Conservation (phyloP, 208 protist species). For the Angomonas desouzai region DNA sequence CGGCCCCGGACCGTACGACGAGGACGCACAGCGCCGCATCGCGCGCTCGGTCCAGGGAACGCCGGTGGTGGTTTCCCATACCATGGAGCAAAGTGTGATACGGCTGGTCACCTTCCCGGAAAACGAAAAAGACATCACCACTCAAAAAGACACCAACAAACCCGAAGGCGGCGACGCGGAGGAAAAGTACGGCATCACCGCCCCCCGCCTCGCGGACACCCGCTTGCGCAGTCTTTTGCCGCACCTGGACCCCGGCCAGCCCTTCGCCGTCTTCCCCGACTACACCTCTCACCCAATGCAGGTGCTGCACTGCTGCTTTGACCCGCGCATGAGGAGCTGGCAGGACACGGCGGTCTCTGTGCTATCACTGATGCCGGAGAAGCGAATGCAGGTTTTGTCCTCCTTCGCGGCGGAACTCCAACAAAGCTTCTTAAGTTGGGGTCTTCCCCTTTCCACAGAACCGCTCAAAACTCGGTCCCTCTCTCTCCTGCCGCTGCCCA, state of each 20-base stretch:
- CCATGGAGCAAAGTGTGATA: conserved; percentile 69
- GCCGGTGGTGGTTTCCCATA: conserved; percentile 61
- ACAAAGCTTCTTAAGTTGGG: conserved; percentile 54
- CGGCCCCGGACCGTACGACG: conserved; percentile 72
- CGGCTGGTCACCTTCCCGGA: conserved; percentile 57
- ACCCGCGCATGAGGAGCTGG: conserved; percentile 69
- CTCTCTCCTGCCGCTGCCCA: conserved; percentile 58
- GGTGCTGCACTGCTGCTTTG: conserved; percentile 86
- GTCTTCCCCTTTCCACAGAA: conserved; percentile 36
- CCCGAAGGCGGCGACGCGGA: neutral
- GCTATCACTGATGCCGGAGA: conserved; percentile 68
- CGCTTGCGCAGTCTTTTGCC: conserved; percentile 32
- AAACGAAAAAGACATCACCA: neutral
- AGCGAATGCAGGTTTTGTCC: conserved; percentile 47
- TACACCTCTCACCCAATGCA: conserved; percentile 68
- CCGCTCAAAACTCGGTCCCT: conserved; percentile 46
- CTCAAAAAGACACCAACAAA: neutral
- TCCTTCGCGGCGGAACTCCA: conserved; percentile 33
- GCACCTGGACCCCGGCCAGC: conserved; percentile 62
- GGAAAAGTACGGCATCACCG: neutral
- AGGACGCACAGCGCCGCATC: conserved; percentile 58
- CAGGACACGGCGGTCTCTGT: conserved; percentile 53
- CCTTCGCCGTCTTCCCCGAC: conserved; percentile 65
- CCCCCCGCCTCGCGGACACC: conserved; percentile 2
- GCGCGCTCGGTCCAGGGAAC: conserved; percentile 54